Conservation (phyloP, 148 eudicot genomes). For the Mesembryanthemum crystallinum region DNA sequence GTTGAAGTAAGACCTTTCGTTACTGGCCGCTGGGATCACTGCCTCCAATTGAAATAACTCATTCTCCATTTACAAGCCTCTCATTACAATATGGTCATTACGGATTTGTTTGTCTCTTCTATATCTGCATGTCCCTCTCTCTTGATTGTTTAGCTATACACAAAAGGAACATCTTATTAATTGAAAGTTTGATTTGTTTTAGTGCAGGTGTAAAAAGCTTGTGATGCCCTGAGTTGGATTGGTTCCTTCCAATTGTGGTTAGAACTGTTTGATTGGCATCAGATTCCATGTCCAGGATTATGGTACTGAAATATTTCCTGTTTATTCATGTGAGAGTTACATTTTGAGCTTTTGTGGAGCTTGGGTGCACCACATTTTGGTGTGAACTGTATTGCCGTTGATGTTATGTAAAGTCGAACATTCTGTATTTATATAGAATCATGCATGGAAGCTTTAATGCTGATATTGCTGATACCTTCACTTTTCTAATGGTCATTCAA, state of each 20-base stretch:
- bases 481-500: not conserved
- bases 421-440: not conserved
- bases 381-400: conserved; percentile 9
- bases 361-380: conserved; percentile 1
- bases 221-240: conserved; percentile 19
- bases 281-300: conserved; percentile 11
- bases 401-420: not conserved
- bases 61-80: not conserved
- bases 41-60: not conserved
- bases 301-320: conserved; percentile 18
- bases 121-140: no score
- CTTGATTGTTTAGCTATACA: not conserved
- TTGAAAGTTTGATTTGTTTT: not conserved
- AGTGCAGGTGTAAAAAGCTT: conserved; percentile 26
- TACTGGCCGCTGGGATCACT: no score
- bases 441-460: not conserved
- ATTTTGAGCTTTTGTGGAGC: not conserved
- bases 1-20: no score
- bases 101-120: not conserved
- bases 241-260: not conserved
- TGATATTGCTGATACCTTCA: not conserved
- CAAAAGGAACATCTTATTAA: not conserved
- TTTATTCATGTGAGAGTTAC: not conserved
- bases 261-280: conserved; percentile 1
- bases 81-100: no score